A percentile compares a stretch with the other conserved stretches of the same genome.
phyloP scores from a whole-genome alignment of 1,284 basidiomycete genomes.

The Pseudozyma hubeiensis region DNA sequence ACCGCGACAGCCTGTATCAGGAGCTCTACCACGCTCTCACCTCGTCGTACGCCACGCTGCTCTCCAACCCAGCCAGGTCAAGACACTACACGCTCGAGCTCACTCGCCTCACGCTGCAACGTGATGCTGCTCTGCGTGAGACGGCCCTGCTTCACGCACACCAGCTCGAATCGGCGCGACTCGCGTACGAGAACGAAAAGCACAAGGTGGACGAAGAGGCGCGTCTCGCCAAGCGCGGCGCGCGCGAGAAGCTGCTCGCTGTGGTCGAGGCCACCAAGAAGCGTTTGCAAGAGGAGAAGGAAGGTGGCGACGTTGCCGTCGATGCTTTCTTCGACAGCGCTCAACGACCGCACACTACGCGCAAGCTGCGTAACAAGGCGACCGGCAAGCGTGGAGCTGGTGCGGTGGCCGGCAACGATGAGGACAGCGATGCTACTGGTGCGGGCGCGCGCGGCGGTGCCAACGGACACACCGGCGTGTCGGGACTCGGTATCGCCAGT shows the following conservation, averaged over 20 bases:
- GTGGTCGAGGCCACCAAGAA: slow-evolving; percentile 65
- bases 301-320: slow-evolving; percentile 63
- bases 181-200: slow-evolving; percentile 56
- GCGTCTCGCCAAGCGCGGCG: slow-evolving; percentile 58
- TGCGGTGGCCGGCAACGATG: slow-evolving; percentile 21
- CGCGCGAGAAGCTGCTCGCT: slow-evolving; percentile 62
- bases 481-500: slow-evolving; percentile 31
- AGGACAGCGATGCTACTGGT: slow-evolving; percentile 37
- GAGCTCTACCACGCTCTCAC: slow-evolving; percentile 60
- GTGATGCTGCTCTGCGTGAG: slow-evolving; percentile 59
- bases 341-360: slow-evolving; percentile 64
- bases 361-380: slow-evolving; percentile 67
- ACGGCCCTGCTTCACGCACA: slow-evolving; percentile 61
- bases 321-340: slow-evolving; percentile 60
- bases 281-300: slow-evolving; percentile 63
- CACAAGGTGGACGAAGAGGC: slow-evolving; percentile 64
- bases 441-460: slow-evolving; percentile 17
- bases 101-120: slow-evolving; percentile 53
- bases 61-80: slow-evolving; percentile 56
- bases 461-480: slow-evolving; percentile 13
- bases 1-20: slow-evolving; percentile 63
- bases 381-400: slow-evolving; percentile 26
- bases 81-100: slow-evolving; percentile 63
- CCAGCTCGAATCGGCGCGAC: slow-evolving; percentile 60
- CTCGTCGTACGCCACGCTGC: slow-evolving; percentile 57